Evolutionary conservation across 139 green algal genomes (phyloP), one percentile per base, ranked within the genome.

Genomic region (Chlamydomonas asymmetrica): DNA sequence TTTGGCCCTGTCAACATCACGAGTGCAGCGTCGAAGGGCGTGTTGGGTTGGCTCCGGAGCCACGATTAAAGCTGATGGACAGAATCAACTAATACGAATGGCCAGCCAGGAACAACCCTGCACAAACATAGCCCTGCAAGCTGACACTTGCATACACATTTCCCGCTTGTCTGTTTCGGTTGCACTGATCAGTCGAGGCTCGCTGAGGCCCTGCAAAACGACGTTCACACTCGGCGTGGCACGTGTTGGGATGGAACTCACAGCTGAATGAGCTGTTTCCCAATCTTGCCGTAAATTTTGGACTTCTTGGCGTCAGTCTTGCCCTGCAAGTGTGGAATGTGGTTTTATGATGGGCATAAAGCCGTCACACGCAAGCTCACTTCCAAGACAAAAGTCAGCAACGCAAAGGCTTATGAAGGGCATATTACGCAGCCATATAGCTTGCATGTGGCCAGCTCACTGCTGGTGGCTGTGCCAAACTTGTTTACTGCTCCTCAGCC

Each of bases 241-340:
- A n/a, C n/a, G n/a, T n/a, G n/a, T n/a, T n/a, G n/a, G n/a, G n/a
- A n/a, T 16, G 22, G 31, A 4, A 77, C 85, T 63, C 76, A 88
- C 80, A 81, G 77, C 63, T 91, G 83, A 25, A 96, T 84, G 61
- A 98, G 96, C 32, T 91, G 88, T 83, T 98, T 98, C 50, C 92
- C 94, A 32, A 97, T 85, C 45, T 88, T 90, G 41, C 94, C 91
- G 72, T 94, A 96, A 32, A 97, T 76, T 79, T 98, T 98, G 25
- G 89, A 72, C 76, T 93, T 93, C 56, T 88, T 87, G 1, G 85
- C 86, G 61, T 96, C 91, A 37, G 75, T 73, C 64, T 92, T 92
- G 62, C 86, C 82, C 89, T 91, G 82, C 34, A 39, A 35, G 22
- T 35, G 27, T 29, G 29, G 22, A 39, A 39, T 66, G 59, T 20